These are phyloP conservation scores for Calonectria leucothoes DNA, from an alignment of 2,329 filamentous ascomycete genomes.

Conservation along the genomic window DNA sequence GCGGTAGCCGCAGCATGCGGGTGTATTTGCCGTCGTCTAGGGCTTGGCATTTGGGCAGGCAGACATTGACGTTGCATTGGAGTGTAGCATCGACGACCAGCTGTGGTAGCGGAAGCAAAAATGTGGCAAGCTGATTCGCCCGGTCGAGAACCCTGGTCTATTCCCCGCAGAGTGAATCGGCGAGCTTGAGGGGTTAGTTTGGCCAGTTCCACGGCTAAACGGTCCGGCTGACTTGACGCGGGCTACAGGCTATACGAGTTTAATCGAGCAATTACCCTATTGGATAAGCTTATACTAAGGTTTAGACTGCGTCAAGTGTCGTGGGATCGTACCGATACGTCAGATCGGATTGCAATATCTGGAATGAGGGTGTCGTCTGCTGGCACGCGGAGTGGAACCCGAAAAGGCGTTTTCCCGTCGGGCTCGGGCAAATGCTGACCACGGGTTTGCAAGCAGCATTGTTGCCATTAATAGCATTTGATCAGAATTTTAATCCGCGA, in stretches of 20 bases:
- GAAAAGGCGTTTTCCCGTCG: not conserved
- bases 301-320: not conserved
- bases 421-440: constrained; percentile 5
- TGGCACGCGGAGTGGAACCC: not conserved
- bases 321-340: not conserved
- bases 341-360: not conserved
- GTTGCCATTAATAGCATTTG: not conserved
- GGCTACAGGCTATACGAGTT: not conserved
- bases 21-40: not conserved
- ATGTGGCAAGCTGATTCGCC: not conserved
- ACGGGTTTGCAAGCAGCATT: not conserved
- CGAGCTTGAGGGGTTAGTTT: not conserved
- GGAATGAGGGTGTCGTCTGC: not conserved
- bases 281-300: not conserved
- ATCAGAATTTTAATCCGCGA: not conserved
- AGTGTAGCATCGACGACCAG: not conserved
- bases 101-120: not conserved
- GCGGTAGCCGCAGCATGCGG: not conserved
- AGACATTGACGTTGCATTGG: not conserved
- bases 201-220: not conserved
- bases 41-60: not conserved
- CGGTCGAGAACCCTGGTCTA: not conserved
- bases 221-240: not conserved
- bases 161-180: not conserved
- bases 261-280: not conserved